phyloP scores from a whole-genome alignment of 2,329 filamentous ascomycete species.

The Aspergillus neotritici region DNA sequence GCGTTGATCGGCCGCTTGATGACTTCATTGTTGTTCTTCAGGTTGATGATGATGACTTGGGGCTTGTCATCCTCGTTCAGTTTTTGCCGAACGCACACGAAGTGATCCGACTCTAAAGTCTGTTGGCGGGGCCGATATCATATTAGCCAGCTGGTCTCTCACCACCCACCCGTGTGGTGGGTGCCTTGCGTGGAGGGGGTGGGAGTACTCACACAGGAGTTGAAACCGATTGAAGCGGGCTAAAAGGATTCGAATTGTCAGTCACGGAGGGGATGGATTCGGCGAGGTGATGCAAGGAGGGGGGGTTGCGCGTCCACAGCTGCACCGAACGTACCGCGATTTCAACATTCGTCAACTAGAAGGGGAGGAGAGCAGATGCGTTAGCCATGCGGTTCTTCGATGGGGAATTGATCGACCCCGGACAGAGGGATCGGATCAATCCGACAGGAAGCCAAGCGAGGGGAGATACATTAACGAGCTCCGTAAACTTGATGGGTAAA shows the following conservation, averaged over 20 bases:
- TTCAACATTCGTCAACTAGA: conserved; percentile 49
- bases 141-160: no score
- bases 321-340: conserved; percentile 46
- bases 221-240: conserved; percentile 74
- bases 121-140: conserved; percentile 43
- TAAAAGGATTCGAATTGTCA: conserved; percentile 37
- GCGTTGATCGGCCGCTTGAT: conserved; percentile 94
- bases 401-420: neutral
- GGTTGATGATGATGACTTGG: conserved; percentile 94
- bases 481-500: conserved; percentile 87
- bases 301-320: conserved; percentile 7
- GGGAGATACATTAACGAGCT: conserved; percentile 69
- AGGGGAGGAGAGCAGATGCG: conserved; percentile 18
- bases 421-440: no score
- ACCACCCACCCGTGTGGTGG: no score
- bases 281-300: neutral
- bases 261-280: conserved; percentile 10
- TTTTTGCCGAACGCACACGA: conserved; percentile 94
- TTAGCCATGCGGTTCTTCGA: conserved; percentile 24
- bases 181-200: no score
- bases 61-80: conserved; percentile 75
- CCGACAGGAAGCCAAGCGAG: conserved; percentile 22
- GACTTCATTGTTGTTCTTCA: conserved; percentile 96
- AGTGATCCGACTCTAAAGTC: conserved; percentile 97
- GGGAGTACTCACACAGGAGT: conserved; percentile 65